Evolutionary conservation across 2,329 filamentous ascomycete species (phyloP).

Genomic region (Coniochaeta ligniaria): DNA sequence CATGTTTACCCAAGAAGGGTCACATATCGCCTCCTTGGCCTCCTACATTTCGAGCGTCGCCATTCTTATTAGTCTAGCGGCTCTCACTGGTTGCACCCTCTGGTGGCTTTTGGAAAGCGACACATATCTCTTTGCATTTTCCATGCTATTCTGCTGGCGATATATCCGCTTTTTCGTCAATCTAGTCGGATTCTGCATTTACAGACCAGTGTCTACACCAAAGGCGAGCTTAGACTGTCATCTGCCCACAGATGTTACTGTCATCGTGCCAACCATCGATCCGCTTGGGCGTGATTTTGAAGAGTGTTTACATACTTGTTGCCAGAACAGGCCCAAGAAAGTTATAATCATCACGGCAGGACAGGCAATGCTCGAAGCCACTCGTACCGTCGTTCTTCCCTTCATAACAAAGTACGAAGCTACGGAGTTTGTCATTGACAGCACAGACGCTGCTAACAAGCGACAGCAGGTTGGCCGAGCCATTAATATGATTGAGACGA

Average conservation of each 20-base stretch:
- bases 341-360: conserved; percentile 41
- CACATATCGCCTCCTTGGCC: too few species aligned
- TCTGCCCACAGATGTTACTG: conserved; percentile 32
- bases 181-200: conserved; percentile 30
- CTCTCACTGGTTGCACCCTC: neutral
- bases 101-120: neutral
- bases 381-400: conserved; percentile 7
- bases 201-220: conserved; percentile 20
- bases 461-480: conserved; percentile 37
- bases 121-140: conserved; percentile 9
- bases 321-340: conserved; percentile 24
- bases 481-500: conserved; percentile 26
- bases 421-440: conserved; percentile 21
- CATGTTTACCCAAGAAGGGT: too few species aligned
- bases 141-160: conserved; percentile 30
- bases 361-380: conserved; percentile 12
- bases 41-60: neutral
- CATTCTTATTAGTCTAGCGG: neutral
- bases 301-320: conserved; percentile 32
- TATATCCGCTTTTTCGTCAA: conserved; percentile 39
- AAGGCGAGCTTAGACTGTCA: conserved; percentile 21
- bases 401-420: conserved; percentile 7
- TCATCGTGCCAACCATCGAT: conserved; percentile 45
- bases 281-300: conserved; percentile 31
- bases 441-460: conserved; percentile 33